phyloP scores from a whole-genome alignment of 2,329 filamentous ascomycete species.

The Ciborinia camelliae region DNA sequence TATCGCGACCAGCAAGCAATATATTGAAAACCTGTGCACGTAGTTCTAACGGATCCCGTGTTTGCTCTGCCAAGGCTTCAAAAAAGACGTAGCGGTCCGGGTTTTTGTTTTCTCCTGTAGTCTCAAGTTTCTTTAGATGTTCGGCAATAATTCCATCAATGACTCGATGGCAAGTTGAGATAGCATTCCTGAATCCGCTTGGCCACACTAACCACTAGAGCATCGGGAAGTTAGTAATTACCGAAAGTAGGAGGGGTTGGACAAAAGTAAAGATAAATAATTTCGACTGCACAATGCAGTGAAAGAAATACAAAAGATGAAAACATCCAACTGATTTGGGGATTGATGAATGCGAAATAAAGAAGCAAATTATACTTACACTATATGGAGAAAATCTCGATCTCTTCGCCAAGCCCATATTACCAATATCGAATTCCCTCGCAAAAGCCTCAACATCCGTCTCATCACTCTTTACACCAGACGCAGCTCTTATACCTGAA shows the following conservation, averaged over 20 bases:
- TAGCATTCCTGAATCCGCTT: constrained; percentile 35
- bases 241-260: neutral
- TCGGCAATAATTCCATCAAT: constrained; percentile 47
- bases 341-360: neutral
- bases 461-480: constrained; percentile 12
- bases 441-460: constrained; percentile 11
- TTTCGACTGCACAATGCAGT: neutral
- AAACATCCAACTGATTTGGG: no score
- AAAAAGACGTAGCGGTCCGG: constrained; percentile 47
- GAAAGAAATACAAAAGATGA: neutral
- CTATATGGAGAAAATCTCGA: neutral
- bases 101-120: constrained; percentile 27
- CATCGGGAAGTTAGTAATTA: constrained; percentile 24
- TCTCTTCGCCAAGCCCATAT: constrained; percentile 30
- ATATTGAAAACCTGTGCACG: constrained; percentile 52
- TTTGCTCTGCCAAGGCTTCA: constrained; percentile 51
- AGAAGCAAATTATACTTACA: neutral
- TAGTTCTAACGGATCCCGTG: constrained; percentile 45
- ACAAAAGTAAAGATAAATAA: neutral
- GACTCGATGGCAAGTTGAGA: constrained; percentile 41
- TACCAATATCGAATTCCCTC: constrained; percentile 47
- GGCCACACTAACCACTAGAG: constrained; percentile 33
- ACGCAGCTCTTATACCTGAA: neutral
- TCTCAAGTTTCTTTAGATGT: constrained; percentile 33
- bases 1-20: constrained; percentile 57